phyloP scores from a whole-genome alignment of 2,329 filamentous ascomycete species.

The Coleophoma eucalyptorum region DNA sequence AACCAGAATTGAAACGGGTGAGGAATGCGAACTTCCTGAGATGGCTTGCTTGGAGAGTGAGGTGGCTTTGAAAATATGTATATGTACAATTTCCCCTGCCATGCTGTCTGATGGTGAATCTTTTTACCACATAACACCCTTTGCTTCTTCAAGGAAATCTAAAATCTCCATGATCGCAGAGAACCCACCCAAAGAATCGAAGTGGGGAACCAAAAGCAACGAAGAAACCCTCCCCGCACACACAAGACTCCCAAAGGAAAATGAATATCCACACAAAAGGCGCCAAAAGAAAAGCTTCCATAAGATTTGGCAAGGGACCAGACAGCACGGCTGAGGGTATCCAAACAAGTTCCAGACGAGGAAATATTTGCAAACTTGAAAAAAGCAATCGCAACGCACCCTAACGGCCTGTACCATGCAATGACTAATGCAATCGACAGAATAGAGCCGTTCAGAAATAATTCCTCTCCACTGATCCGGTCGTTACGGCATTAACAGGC shows the following conservation, averaged over 20 bases:
- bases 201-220: too few relatives aligned
- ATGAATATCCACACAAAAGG: constrained; percentile 6
- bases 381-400: constrained; percentile 17
- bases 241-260: constrained; percentile 8
- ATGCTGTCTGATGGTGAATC: too few relatives aligned
- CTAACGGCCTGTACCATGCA: constrained; percentile 26
- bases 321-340: constrained; percentile 26
- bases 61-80: too few relatives aligned
- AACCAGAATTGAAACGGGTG: too few relatives aligned
- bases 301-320: constrained; percentile 16
- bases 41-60: too few relatives aligned
- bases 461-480: constrained; percentile 16
- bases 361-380: constrained; percentile 5
- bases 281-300: constrained; percentile 4
- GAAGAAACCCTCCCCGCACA: too few relatives aligned
- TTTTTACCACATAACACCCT: too few relatives aligned
- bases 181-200: constrained; percentile 15
- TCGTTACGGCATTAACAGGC: constrained; percentile 21
- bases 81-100: too few relatives aligned
- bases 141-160: background rate
- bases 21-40: too few relatives aligned
- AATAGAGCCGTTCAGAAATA: constrained; percentile 13
- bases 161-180: constrained; percentile 12
- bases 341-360: constrained; percentile 8
- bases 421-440: constrained; percentile 27